Evolutionary conservation across 805 yeast genomes (phyloP).

Genomic region (Metschnikowia henanensis): DNA sequence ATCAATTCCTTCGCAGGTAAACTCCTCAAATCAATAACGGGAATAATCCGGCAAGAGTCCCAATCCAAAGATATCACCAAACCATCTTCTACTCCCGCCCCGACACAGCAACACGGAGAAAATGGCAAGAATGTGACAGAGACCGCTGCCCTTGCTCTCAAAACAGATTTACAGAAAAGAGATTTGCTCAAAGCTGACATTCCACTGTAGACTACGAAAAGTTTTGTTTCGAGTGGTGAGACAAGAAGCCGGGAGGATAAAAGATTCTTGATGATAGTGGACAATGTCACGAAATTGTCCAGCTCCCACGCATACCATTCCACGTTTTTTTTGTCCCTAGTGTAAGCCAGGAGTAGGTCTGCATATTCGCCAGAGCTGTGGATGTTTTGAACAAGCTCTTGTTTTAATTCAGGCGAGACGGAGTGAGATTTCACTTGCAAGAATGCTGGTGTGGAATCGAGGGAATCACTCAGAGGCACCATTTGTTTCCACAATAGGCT

Average conservation of each 20-base stretch:
- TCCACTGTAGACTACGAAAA: conserved; percentile 15
- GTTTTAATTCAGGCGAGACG: conserved; percentile 2
- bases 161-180: conserved; percentile 12
- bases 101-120: conserved; percentile 13
- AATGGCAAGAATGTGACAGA: conserved; percentile 17
- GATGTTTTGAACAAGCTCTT: background rate
- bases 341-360: conserved; percentile 3
- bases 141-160: conserved; percentile 6
- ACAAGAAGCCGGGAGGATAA: conserved; percentile 13
- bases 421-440: conserved; percentile 15
- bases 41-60: conserved; percentile 11
- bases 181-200: conserved; percentile 11
- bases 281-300: conserved; percentile 11
- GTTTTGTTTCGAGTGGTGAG: conserved; percentile 13
- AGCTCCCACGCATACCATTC: conserved; percentile 15
- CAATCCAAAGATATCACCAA: conserved; percentile 16
- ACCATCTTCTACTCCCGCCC: conserved; percentile 16
- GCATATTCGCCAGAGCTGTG: background rate
- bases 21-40: conserved; percentile 13
- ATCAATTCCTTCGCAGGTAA: conserved; percentile 3
- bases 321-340: conserved; percentile 2
- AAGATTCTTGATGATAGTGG: conserved; percentile 10
- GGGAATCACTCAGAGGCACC: conserved; percentile 1
- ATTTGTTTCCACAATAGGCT: conserved; percentile 13
- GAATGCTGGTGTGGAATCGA: conserved; percentile 9